Conservation (phyloP, 305 asterid species). For the Solanum hybrid region DNA sequence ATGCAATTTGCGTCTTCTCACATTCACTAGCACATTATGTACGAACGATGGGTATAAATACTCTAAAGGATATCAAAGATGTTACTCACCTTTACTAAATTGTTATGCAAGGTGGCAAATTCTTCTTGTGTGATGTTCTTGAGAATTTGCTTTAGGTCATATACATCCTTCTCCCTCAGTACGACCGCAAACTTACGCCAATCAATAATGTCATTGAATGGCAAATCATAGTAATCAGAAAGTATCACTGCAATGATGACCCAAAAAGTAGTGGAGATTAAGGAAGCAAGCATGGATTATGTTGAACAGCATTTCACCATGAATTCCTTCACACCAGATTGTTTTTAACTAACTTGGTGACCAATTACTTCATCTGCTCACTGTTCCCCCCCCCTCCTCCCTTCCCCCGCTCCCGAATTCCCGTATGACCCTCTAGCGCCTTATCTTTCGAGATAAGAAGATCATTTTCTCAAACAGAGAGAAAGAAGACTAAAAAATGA, state of each 20-base stretch:
- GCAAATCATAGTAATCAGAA: conserved; percentile 86
- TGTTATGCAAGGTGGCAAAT: conserved; percentile 66
- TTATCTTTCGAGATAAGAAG: not conserved
- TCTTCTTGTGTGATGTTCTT: conserved; percentile 62
- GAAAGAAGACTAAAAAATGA: not conserved
- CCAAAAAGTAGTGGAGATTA: not conserved
- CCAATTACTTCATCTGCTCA: not conserved
- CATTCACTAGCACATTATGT: not conserved
- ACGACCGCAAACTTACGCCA: conserved; percentile 80
- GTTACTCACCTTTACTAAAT: conserved; percentile 67
- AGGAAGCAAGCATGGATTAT: not conserved
- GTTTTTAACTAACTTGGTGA: not conserved
- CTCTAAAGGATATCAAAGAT: not conserved
- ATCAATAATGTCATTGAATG: conserved; percentile 74
- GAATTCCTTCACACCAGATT: not conserved
- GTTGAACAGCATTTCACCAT: not conserved
- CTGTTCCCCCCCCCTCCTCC: not conserved
- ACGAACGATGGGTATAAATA: not conserved
- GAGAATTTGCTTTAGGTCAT: conserved; percentile 82
- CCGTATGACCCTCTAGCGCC: not conserved
- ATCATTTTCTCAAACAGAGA: not conserved
- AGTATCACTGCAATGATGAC: conserved; percentile 71
- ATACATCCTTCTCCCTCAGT: conserved; percentile 78
- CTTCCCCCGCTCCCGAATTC: not conserved
- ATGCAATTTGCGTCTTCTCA: not conserved